Percentiles rank a stretch among this genome's conserved stretches.
Conservation (phyloP, 192 early-diverging fungal species). For the Entomortierella lignicola region DNA sequence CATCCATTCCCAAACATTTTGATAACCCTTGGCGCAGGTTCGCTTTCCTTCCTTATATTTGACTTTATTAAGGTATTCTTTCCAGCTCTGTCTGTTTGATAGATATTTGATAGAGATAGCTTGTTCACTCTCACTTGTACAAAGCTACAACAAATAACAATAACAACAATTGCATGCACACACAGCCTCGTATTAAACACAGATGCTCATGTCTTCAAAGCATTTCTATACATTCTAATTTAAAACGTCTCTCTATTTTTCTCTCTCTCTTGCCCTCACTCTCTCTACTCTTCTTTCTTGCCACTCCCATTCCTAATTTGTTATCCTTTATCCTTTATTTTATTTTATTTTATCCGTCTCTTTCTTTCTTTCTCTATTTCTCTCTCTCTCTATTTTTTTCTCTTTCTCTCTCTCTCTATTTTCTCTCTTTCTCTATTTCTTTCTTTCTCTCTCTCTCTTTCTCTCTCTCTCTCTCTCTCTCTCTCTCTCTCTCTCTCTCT, state of each 20-base stretch:
- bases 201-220: background rate
- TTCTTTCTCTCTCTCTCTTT: too few species aligned
- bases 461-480: too few species aligned
- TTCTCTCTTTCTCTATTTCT: too few species aligned
- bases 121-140: too few species aligned
- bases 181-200: background rate
- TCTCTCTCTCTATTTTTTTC: background rate
- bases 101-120: too few species aligned
- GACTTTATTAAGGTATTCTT: too few species aligned
- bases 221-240: background rate
- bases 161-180: background rate
- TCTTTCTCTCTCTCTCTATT: background rate
- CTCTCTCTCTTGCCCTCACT: constrained; percentile 1
- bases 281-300: background rate
- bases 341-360: background rate
- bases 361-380: background rate
- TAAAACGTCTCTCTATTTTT: background rate
- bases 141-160: too few species aligned
- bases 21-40: too few species aligned
- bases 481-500: too few species aligned
- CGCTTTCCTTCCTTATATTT: too few species aligned
- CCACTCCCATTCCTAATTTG: background rate
- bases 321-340: constrained; percentile 4
- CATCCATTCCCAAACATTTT: too few species aligned
- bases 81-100: too few species aligned